Conservation (phyloP, 2,329 filamentous ascomycete species). For the Trichoderma cornu-damae region DNA sequence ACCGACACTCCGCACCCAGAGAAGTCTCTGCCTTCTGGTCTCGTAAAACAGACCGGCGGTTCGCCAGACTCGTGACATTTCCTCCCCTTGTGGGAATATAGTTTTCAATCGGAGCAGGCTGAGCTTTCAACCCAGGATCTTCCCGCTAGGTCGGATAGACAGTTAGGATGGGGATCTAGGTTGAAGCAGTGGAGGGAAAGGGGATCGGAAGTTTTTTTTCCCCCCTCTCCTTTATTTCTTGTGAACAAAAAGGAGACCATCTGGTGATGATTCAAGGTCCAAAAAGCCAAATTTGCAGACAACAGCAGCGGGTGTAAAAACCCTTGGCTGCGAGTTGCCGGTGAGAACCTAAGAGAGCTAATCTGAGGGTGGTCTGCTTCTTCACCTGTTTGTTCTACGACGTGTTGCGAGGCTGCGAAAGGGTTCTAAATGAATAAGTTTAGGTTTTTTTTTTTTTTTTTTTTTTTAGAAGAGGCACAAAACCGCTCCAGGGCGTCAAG, state of each 20-base stretch:
- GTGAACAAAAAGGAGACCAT: slow-evolving; percentile 24
- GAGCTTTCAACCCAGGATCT: slow-evolving; percentile 19
- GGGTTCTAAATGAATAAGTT: too few relatives aligned
- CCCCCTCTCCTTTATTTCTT: neutral
- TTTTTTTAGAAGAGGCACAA: neutral
- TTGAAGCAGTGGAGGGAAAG: neutral
- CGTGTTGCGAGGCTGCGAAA: neutral
- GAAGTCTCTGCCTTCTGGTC: slow-evolving; percentile 18
- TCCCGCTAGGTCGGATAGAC: neutral
- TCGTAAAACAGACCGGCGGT: neutral
- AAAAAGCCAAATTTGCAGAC: slow-evolving; percentile 57
- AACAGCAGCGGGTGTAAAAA: slow-evolving; percentile 31
- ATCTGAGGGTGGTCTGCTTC: slow-evolving; percentile 44
- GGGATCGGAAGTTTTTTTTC: slow-evolving; percentile 13
- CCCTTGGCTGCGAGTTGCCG: slow-evolving; percentile 38
- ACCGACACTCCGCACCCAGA: slow-evolving; percentile 28
- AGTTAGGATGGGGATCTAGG: neutral
- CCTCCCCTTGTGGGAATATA: slow-evolving; percentile 33
- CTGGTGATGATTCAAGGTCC: slow-evolving; percentile 50
- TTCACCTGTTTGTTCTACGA: neutral
- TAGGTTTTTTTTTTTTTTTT: too few relatives aligned
- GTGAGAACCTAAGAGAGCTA: slow-evolving; percentile 54
- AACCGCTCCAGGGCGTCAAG: neutral
- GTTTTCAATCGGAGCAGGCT: slow-evolving; percentile 53
- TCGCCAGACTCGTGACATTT: slow-evolving; percentile 28